Base-by-base conservation (phyloP, 202 grass and related monocot species). In the Sporobolus alterniflorus region DNA sequence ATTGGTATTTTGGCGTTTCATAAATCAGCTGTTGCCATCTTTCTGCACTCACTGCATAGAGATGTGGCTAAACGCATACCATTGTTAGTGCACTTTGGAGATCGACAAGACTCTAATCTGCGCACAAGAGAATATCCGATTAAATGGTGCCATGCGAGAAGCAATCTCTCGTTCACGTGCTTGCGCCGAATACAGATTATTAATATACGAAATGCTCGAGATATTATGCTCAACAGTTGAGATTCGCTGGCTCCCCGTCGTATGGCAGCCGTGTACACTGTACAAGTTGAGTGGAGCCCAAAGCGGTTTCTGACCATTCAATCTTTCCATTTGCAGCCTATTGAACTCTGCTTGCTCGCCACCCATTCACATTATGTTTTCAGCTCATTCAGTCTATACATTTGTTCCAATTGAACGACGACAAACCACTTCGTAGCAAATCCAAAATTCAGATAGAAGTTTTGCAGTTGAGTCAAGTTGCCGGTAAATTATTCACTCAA, bases 151-250 rank as follows among this genome's bases (percentile, higher is more conserved):
- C 67, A 24, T 69, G 49, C 21, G 1, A 36, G 2, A 39, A 50
- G 60, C 60, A 78, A 78, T 65, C 31, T 79, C 25, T 74, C 16
- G 17, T 12, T 60, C 60, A 60, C 49, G 21, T 68, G 77, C 54
- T 65, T 49, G 17, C 32, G 52, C 31, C 42, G 33, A 43, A 80
- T 69, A 69, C 77, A 22, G 56, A 85, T 70, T 73, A 55, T 69
- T 83, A 55, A 64, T 86, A 90, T 78, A 67, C 73, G 65, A 86
- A 82, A 90, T 86, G 62, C 74, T 46, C 16, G 16, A 69, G 66
- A 77, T 80, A 76, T 82, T 76, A 73, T 82, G 77, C 71, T 57
- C 44, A 46, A 9, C 69, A 70, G 63, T 62, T 80, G 87, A 75
- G 65, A 82, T 82, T 85, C 77, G n/a, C 57, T n/a, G 36, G 36